Percentiles rank a stretch among this genome's conserved stretches.
These are phyloP conservation scores for Microsporum audouinii DNA, from an alignment of 2,329 filamentous ascomycete genomes.

Conservation along the genomic window DNA sequence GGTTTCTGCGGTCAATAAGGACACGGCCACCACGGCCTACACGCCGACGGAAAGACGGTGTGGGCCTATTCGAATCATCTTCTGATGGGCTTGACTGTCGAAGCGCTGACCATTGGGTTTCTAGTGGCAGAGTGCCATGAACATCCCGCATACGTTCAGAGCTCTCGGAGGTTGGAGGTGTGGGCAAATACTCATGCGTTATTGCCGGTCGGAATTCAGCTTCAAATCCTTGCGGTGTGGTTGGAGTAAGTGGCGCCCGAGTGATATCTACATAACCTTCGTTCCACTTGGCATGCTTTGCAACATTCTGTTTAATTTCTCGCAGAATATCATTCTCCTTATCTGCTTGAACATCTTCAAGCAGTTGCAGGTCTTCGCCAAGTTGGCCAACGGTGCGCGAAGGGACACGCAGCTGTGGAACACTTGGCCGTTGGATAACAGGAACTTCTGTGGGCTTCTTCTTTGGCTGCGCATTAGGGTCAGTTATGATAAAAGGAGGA, in stretches of 20 bases:
- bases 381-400: conserved; percentile 59
- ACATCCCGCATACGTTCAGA: conserved; percentile 35
- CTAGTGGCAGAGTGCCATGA: conserved; percentile 27
- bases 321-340: conserved; percentile 68
- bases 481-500: neutral
- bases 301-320: conserved; percentile 76
- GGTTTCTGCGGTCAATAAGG: conserved; percentile 74
- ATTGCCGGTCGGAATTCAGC: conserved; percentile 55
- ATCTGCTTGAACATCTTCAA: conserved; percentile 68
- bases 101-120: conserved; percentile 24
- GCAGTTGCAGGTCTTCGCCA: conserved; percentile 65
- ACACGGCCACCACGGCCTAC: conserved; percentile 73
- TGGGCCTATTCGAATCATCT: conserved; percentile 31
- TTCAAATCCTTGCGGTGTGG: conserved; percentile 52
- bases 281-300: conserved; percentile 87
- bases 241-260: conserved; percentile 69
- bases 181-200: conserved; percentile 55
- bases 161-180: conserved; percentile 39
- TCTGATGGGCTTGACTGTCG: conserved; percentile 33
- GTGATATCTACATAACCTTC: conserved; percentile 80
- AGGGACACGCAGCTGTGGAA: conserved; percentile 57
- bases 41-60: conserved; percentile 67
- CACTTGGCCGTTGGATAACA: conserved; percentile 49
- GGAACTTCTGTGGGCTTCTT: conserved; percentile 53
- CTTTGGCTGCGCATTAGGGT: conserved; percentile 51